Evolutionary conservation across 208 protist species (phyloP), one percentile per base, ranked within the genome.

Genomic region (Acanthamoeba healyi): DNA sequence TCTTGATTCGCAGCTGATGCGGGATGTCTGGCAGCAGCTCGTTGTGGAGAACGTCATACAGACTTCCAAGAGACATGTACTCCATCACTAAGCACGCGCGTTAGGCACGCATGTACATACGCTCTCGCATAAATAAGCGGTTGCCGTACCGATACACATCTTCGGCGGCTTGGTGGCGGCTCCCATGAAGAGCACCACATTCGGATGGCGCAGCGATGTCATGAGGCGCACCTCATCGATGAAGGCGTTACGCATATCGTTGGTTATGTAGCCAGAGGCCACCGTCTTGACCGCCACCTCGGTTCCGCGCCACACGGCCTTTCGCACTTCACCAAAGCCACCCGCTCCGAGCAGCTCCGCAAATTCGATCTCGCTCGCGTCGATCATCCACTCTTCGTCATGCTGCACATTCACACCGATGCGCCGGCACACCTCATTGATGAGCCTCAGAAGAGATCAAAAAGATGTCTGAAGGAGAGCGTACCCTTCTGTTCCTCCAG

Each of bases 21-120:
- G 81, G 81, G 49, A 89, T 89, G 32, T 89, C 81, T 32, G 9
- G 10, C 3, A 89, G 7, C 10, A 32, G 15, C 61, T 92, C 63
- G 34, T 92, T 92, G n/a, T 92, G 87, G 15, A 70, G 24, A 4
- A 89, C 34, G 67, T 77, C 67, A 22, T 77, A 22, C 6, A 77
- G 67, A 22, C 34, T 44, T 3, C 67, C 67, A 10, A 77, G 5
- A 2, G 34, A 19, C 67, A 77, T 77, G 17, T 44, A 22, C 67
- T 77, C 67, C 67, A 77, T 77, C 67, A 77, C 67, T 77, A 36
- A 22, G 15, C 49, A 15, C 49, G 49, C 15, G 15, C 6, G 49
- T 54, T 15, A 15, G 10, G 6, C 49, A 19, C 15, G 6, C 49
- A 54, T 54, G 6, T 15, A 19, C 15, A 19, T 19, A 19, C 49